Percentiles rank a stretch among this genome's conserved stretches.
phyloP scores from a whole-genome alignment of 768 basidiomycete species.

The Baorangia bicolor region DNA sequence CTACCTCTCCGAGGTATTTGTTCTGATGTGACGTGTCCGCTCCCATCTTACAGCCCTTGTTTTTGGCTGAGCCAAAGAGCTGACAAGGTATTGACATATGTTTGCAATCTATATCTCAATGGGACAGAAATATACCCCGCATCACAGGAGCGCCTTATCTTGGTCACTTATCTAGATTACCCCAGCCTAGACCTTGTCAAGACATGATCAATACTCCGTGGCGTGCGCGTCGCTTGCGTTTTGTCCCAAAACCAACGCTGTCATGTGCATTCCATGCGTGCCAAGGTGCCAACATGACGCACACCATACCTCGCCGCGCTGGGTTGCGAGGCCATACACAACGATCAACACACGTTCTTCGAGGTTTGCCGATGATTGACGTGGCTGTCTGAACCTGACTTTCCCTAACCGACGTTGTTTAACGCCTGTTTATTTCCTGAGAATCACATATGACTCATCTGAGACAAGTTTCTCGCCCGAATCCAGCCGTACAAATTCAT shows the following conservation, averaged over 20 bases:
- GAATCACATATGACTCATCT: neutral
- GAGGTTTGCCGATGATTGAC: conserved; percentile 5
- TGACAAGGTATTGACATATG: no score
- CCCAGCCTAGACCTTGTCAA: conserved; percentile 20
- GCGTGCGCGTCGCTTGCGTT: neutral
- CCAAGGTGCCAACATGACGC: neutral
- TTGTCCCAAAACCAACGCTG: conserved; percentile 10
- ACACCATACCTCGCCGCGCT: conserved; percentile 5
- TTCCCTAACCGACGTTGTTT: neutral
- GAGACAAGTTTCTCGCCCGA: neutral
- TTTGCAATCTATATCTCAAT: no score
- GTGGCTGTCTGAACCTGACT: neutral
- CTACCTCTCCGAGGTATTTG: no score
- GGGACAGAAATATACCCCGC: conserved; percentile 28
- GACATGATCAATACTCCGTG: neutral
- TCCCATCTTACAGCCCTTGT: no score
- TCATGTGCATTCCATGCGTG: conserved; percentile 5
- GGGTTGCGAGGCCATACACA: neutral
- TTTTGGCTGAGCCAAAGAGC: no score
- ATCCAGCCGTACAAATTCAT: neutral
- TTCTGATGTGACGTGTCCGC: no score
- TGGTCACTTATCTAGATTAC: conserved; percentile 26
- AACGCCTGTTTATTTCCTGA: neutral
- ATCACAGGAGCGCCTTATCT: conserved; percentile 22
- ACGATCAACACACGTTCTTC: conserved; percentile 7